phyloP scores from a whole-genome alignment of 2,329 filamentous ascomycete genomes.

The Claviceps fusiformis region DNA sequence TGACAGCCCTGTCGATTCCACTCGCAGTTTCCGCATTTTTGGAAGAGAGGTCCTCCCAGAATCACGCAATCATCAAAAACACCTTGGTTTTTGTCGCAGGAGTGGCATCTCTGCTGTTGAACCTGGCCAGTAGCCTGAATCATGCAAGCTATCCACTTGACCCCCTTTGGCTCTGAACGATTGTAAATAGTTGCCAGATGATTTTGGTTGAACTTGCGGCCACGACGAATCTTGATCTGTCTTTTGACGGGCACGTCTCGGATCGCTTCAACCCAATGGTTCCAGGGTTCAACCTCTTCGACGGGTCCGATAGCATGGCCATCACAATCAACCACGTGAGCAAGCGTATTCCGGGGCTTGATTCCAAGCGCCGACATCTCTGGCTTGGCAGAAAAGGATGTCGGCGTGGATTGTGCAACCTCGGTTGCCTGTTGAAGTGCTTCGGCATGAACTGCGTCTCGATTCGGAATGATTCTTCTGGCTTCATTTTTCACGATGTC shows the following conservation, averaged over 20 bases:
- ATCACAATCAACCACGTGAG: slow-evolving; percentile 23
- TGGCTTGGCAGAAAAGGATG: neutral
- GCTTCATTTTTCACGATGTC: neutral
- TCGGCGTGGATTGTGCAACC: slow-evolving; percentile 3
- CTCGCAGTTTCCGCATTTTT: slow-evolving; percentile 37
- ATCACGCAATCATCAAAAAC: slow-evolving; percentile 32
- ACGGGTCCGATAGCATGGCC: slow-evolving; percentile 26
- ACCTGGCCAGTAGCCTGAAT: slow-evolving; percentile 35
- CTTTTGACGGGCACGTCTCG: slow-evolving; percentile 24
- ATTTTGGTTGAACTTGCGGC: slow-evolving; percentile 26
- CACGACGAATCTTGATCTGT: slow-evolving; percentile 26
- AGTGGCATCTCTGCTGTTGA: slow-evolving; percentile 25
- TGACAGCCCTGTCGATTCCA: slow-evolving; percentile 30
- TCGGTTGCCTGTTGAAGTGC: slow-evolving; percentile 3
- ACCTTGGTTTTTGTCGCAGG: slow-evolving; percentile 28
- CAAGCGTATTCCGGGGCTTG: slow-evolving; percentile 11
- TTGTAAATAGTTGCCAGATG: slow-evolving; percentile 28
- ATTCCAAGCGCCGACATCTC: neutral
- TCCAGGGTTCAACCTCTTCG: slow-evolving; percentile 22
- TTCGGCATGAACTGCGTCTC: slow-evolving; percentile 1
- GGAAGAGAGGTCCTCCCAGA: slow-evolving; percentile 26
- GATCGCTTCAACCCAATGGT: slow-evolving; percentile 26
- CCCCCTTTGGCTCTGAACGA: slow-evolving; percentile 25
- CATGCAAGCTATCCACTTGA: slow-evolving; percentile 34
- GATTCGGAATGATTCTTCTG: neutral